phyloP scores from a whole-genome alignment of 83 land plant genomes.

The Picea abies region DNA sequence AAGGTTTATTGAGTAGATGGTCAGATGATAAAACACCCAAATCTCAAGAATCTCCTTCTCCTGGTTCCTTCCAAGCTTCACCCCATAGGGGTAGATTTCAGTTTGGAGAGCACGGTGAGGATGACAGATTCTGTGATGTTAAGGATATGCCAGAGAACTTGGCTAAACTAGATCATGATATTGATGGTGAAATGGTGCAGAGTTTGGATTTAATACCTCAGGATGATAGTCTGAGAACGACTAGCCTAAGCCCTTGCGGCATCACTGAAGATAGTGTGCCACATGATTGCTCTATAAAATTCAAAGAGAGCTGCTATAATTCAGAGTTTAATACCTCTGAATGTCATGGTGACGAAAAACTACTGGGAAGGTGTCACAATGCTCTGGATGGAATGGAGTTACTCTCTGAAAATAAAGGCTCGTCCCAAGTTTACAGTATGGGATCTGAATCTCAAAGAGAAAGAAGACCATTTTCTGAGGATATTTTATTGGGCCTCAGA shows the following conservation, averaged over 20 bases:
- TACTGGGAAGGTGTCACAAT: neutral
- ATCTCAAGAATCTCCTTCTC: neutral
- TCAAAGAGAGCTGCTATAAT: neutral
- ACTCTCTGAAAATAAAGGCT: neutral
- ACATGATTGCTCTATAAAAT: neutral
- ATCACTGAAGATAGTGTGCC: neutral
- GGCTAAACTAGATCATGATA: neutral
- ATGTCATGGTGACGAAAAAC: neutral
- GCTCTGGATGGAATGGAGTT: neutral
- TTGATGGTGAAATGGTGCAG: neutral
- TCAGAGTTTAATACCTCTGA: neutral
- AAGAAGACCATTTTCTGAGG: neutral
- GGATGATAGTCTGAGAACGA: neutral
- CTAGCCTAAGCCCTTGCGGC: neutral
- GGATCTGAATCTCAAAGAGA: neutral
- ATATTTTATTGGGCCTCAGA: neutral
- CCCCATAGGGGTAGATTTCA: neutral
- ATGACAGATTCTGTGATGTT: neutral
- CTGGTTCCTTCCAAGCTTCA: neutral
- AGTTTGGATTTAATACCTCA: slow-evolving; percentile 8
- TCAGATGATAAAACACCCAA: neutral
- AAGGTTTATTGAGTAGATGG: slow-evolving; percentile 12
- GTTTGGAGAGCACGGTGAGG: neutral
- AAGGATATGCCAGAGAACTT: neutral
- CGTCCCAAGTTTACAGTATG: neutral